Evolutionary conservation across 352 stramenopile species (phyloP), one percentile per base, ranked within the genome.

Genomic region (Phytophthora pseudosyringae): DNA sequence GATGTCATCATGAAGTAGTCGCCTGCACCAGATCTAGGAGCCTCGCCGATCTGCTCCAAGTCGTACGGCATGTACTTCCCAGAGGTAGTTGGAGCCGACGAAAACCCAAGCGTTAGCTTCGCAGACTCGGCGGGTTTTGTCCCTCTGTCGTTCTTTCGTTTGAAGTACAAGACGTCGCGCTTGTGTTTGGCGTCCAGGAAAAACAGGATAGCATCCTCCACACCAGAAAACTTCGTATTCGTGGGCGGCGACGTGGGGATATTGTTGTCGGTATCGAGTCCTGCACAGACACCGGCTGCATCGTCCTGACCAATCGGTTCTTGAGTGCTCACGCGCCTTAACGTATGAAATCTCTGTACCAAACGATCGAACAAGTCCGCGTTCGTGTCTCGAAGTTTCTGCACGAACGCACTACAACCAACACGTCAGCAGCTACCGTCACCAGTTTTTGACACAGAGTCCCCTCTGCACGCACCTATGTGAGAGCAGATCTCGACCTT

Each of bases 1-100:
- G 76, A 64, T 6, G 78, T 89, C 79, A 93, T 81, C 52, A 90
- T 86, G 64, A 84, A 91, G 47, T 88, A 90, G 55, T 93, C 84
- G 0, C 71, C 75, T 5, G 46, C 48, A 10, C 71, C 75, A 5
- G 60, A 52, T 31, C 59, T 57, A 3, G 72, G 73, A 0, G 71
- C 50, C n/a, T 71, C 57, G 1, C 73, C 51, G 5, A 88, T 64
- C 11, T 63, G 69, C 45, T 82, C 69, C 36, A 93, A 68, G 41
- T 86, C 76, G 45, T 93, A 93, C 3, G 84, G 84, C 67, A 89
- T 79, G 44, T 83, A 86, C 18, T 74, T 69, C 0, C 50, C 51
- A 18, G 40, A 56, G 6, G 48, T 36, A 18, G 39, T 25, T 5
- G 55, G 48, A 2, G 65, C 41, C 1, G 52, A 67, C 4, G 71